Percentiles rank a stretch among this genome's conserved stretches.
Evolutionary conservation across 2,329 filamentous ascomycete species (phyloP).

Genomic region (Alternaria postmessia): DNA sequence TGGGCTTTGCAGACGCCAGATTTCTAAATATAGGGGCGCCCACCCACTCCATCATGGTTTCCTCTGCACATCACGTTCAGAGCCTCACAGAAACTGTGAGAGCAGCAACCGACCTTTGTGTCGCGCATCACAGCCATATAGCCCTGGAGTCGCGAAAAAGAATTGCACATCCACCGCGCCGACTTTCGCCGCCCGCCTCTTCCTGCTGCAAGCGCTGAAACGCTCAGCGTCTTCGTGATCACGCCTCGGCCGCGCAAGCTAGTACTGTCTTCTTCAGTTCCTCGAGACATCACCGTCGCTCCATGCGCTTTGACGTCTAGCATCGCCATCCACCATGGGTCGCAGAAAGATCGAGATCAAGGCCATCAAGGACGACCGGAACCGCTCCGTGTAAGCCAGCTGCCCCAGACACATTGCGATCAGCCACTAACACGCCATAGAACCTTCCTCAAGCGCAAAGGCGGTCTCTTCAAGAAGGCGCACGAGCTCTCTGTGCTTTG

Average conservation of each 20-base stretch:
- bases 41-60: constrained; percentile 33
- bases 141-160: constrained; percentile 26
- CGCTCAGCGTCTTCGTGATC: constrained; percentile 30
- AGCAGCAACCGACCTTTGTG: constrained; percentile 23
- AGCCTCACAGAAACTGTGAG: constrained; percentile 34
- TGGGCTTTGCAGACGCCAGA: constrained; percentile 31
- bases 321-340: constrained; percentile 70
- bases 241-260: constrained; percentile 35
- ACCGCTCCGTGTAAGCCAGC: constrained; percentile 86
- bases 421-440: constrained; percentile 58
- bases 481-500: constrained; percentile 98
- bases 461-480: constrained; percentile 98
- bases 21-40: constrained; percentile 40
- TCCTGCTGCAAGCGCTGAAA: constrained; percentile 32
- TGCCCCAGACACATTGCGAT: constrained; percentile 24
- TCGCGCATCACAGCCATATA: constrained; percentile 40
- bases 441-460: constrained; percentile 98
- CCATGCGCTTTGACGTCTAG: constrained; percentile 43
- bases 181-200: constrained; percentile 31
- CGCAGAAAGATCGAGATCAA: constrained; percentile 99
- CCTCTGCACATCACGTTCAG: constrained; percentile 41
- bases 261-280: constrained; percentile 31
- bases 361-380: constrained; percentile 97
- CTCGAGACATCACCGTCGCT: constrained; percentile 26
- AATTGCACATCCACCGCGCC: constrained; percentile 25